phyloP scores from a whole-genome alignment of 2,329 filamentous ascomycete species.

The Chrysoporthe puriensis region DNA sequence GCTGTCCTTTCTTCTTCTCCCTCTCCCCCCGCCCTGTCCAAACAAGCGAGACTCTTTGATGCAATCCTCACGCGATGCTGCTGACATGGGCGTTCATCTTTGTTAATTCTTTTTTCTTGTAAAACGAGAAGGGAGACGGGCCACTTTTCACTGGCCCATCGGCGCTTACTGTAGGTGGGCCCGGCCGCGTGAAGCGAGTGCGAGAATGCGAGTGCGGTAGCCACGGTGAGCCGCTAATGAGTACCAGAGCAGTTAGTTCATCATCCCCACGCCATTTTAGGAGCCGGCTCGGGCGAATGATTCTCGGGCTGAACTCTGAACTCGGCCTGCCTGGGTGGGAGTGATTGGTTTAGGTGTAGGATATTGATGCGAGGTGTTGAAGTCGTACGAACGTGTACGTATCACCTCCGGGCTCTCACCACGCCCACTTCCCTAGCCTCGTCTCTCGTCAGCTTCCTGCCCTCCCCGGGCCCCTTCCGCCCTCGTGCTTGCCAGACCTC shows the following conservation, averaged over 20 bases:
- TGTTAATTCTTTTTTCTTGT: too few species aligned
- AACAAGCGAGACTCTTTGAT: too few species aligned
- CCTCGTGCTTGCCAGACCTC: conserved; percentile 7
- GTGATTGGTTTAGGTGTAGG: neutral
- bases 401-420: neutral
- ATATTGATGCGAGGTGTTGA: neutral
- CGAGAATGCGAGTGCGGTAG: conserved; percentile 9
- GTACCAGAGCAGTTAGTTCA: neutral
- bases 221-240: neutral
- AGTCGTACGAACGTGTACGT: neutral
- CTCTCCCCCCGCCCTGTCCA: neutral
- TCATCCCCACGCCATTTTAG: neutral
- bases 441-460: neutral
- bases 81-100: too few species aligned
- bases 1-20: neutral
- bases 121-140: neutral
- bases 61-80: too few species aligned
- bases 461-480: neutral
- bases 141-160: neutral
- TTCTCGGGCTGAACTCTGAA: neutral
- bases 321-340: too few species aligned
- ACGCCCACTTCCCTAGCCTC: neutral
- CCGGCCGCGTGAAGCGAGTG: conserved; percentile 8
- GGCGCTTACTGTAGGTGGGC: neutral
- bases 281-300: neutral